phyloP scores from a whole-genome alignment of 148 eudicot species.

The Polygonum aviculare region DNA sequence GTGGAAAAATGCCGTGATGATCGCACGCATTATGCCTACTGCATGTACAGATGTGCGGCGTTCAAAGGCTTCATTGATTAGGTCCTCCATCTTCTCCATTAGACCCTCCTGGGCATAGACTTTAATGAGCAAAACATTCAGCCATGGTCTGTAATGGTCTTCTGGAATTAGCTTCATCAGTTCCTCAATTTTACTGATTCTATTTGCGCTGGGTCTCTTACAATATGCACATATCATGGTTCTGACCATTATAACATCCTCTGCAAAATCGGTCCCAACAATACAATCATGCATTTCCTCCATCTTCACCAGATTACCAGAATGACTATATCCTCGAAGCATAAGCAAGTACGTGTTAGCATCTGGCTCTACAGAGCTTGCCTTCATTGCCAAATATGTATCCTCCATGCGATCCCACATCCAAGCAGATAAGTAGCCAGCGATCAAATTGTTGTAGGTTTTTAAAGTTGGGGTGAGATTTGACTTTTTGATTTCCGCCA shows the following conservation, averaged over 20 bases:
- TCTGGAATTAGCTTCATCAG: slow-evolving; percentile 45
- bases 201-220: slow-evolving; percentile 32
- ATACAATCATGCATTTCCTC: slow-evolving; percentile 53
- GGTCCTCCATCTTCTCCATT: slow-evolving; percentile 61
- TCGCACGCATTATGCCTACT: slow-evolving; percentile 40
- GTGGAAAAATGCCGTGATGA: slow-evolving; percentile 46
- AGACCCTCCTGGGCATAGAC: slow-evolving; percentile 59
- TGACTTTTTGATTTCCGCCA: slow-evolving; percentile 40
- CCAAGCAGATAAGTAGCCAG: slow-evolving; percentile 85
- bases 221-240: slow-evolving; percentile 71
- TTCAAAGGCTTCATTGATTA: slow-evolving; percentile 54
- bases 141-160: slow-evolving; percentile 50
- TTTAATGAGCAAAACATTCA: slow-evolving; percentile 53
- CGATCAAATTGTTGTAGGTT: slow-evolving; percentile 63
- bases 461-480: slow-evolving; percentile 39
- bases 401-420: slow-evolving; percentile 93
- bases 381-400: slow-evolving; percentile 42
- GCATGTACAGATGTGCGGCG: slow-evolving; percentile 33
- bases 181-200: slow-evolving; percentile 41
- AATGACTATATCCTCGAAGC: slow-evolving; percentile 71
- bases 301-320: slow-evolving; percentile 67
- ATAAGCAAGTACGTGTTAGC: slow-evolving; percentile 43
- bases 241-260: slow-evolving; percentile 25
- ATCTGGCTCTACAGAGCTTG: slow-evolving; percentile 38
- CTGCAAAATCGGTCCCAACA: slow-evolving; percentile 15